Base-by-base conservation (phyloP, 1,284 basidiomycete species). In the Lignosus rhinocerotis region DNA sequence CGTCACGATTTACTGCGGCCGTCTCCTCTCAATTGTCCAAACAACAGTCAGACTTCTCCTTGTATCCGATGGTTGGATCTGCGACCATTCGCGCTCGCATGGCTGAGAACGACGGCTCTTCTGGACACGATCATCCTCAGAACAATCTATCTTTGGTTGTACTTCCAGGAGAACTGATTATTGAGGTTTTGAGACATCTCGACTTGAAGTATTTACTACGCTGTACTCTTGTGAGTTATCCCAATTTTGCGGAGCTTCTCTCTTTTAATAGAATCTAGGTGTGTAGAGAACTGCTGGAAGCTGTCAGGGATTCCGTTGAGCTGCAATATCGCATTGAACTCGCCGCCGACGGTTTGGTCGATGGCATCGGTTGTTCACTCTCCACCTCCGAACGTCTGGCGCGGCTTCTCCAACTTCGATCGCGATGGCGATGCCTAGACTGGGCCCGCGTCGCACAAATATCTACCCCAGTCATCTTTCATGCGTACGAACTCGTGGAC, bases 401-500 rank as follows among this genome's bases (percentile, higher is more conserved):
- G 0, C 69, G 68, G 1, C 73, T 85, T 0, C 72, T 74, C 6
- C 67, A 72, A 6, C 72, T 79, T 0, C 75, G 79, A 1, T 55
- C 57, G 1, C 70, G 76, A 3, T 86, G 83, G 83, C 52, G 67
- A 0, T 68, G 58, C 14, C 69, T 81, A n/a, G 63, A 66, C 8
- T 80, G 77, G 76, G 70, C 66, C 11, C 57, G 62, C 0, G 61
- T 66, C 19, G 59, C 62, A 0, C 58, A 58, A 1, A 70, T 82
- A 0, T 65, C 69, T 4, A 68, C 80, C 17, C 67, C 74, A 0
- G 81, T 78, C 0, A 56, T 69, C 6, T 84, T 80, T 62, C 76
- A 77, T 53, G 80, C 82, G 5, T 86, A 85, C 65, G 83, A 85
- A 60, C 74, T 85, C 55, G 83, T 86, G 1, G 80, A 76, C 0